Evolutionary conservation across 176 grass and related monocot species (phyloP), one percentile per base, ranked within the genome.

Genomic region (Carex parvula): DNA sequence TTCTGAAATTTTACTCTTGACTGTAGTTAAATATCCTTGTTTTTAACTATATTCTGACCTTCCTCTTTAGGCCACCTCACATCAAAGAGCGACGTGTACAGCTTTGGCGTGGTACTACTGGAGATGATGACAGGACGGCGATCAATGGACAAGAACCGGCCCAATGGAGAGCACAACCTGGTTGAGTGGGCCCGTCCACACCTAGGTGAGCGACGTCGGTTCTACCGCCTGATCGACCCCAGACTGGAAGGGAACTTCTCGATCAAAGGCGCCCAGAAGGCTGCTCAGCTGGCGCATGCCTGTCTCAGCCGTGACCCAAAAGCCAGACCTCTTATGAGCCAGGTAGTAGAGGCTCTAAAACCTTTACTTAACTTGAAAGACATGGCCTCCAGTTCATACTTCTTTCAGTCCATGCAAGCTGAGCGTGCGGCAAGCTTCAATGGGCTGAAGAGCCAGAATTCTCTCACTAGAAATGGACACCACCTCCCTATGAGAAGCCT

Each of bases 151-250:
- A 91, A 92, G 85, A 96, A 95, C 79, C 89, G 90, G 53, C 97
- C 93, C 60, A 99, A 95, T 59, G 97, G 97, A 35, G 97, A 99
- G 80, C 97, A 99, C 61, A 99, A 99, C 66, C 76, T 96, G 64
- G 91, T 96, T 37, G 91, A 96, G 85, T 96, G 93, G 91, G 93
- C 88, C 0, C 91, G 89, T 1, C 93, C 93, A 29, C 87, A 89
- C 82, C 87, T 96, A 17, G 89, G 89, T 46, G 93, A 96, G 88
- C 87, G 90, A 53, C 79, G 93, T 1, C 74, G 88, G 74, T 91
- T 96, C 78, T 93, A 96, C 75, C 90, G 89, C 67, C 86, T 96
- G 63, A 92, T 96, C 8, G 93, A 96, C 70, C 88, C 93, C 30
- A 81, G 85, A 83, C 78, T 96, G 18, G 93, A 91, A 42, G 93